These are phyloP conservation scores for Quercus mongolica DNA, from an alignment of 306 rosid genomes.

Conservation along the genomic window DNA sequence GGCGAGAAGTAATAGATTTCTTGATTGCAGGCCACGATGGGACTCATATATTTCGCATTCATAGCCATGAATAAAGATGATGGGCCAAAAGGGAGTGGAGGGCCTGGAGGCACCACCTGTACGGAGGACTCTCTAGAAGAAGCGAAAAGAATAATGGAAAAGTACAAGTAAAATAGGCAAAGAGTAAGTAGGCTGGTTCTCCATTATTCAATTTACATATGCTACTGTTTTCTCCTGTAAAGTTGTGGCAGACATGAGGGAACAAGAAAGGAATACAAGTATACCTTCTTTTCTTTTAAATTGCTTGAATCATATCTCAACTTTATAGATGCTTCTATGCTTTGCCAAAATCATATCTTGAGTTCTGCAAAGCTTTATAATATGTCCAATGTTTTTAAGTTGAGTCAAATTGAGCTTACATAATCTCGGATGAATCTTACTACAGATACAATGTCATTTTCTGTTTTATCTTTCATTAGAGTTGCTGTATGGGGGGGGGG, in stretches of 20 bases:
- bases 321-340: background rate
- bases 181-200: slow-evolving; percentile 24
- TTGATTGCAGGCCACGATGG: slow-evolving; percentile 70
- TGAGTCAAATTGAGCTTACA: background rate
- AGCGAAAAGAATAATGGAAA: slow-evolving; percentile 91
- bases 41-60: slow-evolving; percentile 74
- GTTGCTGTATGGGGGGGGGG: background rate
- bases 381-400: background rate
- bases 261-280: background rate
- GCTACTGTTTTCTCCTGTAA: slow-evolving; percentile 19
- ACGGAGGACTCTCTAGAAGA: slow-evolving; percentile 80
- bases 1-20: background rate
- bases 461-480: background rate
- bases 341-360: background rate
- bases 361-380: background rate
- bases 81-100: slow-evolving; percentile 47
- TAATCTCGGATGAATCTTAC: too few relatives aligned
- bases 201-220: slow-evolving; percentile 15
- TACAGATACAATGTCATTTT: background rate
- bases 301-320: background rate
- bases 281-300: background rate
- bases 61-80: slow-evolving; percentile 82
- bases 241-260: slow-evolving; percentile 1
- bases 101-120: slow-evolving; percentile 27
- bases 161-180: slow-evolving; percentile 60